Evolutionary conservation across 306 rosid genomes (phyloP), one percentile per base, ranked within the genome.

Genomic region (Cercis canadensis): DNA sequence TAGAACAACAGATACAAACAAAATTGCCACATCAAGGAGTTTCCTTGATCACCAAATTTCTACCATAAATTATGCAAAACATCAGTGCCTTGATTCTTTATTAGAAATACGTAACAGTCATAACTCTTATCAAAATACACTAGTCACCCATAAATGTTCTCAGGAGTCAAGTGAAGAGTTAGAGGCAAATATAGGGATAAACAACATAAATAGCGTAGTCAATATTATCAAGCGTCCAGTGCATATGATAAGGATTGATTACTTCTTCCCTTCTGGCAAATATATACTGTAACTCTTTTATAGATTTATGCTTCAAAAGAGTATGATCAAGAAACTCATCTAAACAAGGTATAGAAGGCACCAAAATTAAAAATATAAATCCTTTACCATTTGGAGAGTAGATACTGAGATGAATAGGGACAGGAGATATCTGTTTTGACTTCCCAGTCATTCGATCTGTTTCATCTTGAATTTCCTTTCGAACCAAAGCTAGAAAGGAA

Each of bases 371-470:
- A 58, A 72, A 45, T 39, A 33, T 32, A 7, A 45, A 53, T 6
- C 41, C 11, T 14, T 64, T 15, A 50, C 70, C 98, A 80, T 87
- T 81, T 53, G 90, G 87, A 59, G 97, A 92, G 85, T 79, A 79
- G 58, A 92, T 92, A 53, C 94, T 86, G 62, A 92, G 98, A 84
- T 92, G 91, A 79, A 92, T 92, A 34, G 98, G 92, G 82, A 87
- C 83, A 43, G 88, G 87, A 65, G 98, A 92, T 81, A 92, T 92
- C 74, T 83, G 89, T 40, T 89, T 92, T 73, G 90, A 73, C 74
- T 70, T 84, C 74, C 96, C 94, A 31, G 92, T 87, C 80, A 89
- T 12, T 67, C 87, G 82, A 83, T 89, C 73, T 11, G 98, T 92
- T 81, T 89, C 98, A 52, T 84, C 90, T 82, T 92, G 85, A 82